Evolutionary conservation across 2,329 filamentous ascomycete genomes (phyloP), one percentile per base, ranked within the genome.

Genomic region (Gnomoniopsis sp.): DNA sequence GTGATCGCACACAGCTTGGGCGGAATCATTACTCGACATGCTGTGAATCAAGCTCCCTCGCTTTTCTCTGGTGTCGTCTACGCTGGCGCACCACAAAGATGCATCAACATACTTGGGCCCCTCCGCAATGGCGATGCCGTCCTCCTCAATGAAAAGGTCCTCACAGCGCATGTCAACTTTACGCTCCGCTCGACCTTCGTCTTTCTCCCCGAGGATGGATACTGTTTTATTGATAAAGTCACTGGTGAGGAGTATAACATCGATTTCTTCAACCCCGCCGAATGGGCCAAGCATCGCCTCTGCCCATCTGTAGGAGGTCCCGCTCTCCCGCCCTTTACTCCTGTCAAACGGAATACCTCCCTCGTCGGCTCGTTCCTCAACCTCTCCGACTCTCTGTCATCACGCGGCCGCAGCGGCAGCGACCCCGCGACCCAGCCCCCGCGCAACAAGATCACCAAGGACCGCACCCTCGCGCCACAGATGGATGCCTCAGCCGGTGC

Each of bases 141-240:
- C 0, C 80, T 96, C 1, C 80, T 97, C 60, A 96, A 93, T 67
- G 92, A 92, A 62, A 90, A 91, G 64, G 88, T 97, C 0, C 80
- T 98, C 17, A 96, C 92, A 1, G 92, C 93, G 0, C 90, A 95
- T 69, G 93, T 96, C 65, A 96, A 96, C 73, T 96, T 98, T 68
- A 92, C 89, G 0, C 86, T 98, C 52, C 84, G 93, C 8, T 96
- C 92, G 0, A 93, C 87, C 46, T 97, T 90, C 68, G 86, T 88
- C 12, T 85, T 97, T 10, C 80, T 98, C 0, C 93, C 93, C 0
- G 88, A 96, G 58, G 88, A 95, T 65, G 92, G 92, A 0, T 87
- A 86, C 68, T 96, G 92, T 72, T 98, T 96, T 71, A 80, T 96
- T 67, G 88, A 97, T 74, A 91, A 88, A 66, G 73, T 86, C 47